These are phyloP conservation scores for Saccharomyces pastorianus DNA, from an alignment of 1,139 yeast species.

Conservation along the genomic window DNA sequence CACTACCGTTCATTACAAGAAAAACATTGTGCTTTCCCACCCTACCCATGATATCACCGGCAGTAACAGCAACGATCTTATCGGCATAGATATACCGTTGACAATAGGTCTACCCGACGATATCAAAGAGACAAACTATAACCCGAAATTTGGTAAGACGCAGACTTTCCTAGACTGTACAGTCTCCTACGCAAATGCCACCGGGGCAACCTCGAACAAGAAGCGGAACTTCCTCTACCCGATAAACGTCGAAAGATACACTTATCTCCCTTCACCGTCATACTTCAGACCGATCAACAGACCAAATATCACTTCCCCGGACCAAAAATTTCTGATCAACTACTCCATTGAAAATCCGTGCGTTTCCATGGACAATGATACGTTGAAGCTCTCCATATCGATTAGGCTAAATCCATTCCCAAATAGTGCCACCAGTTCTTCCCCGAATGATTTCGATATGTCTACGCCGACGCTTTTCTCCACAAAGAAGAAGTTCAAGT, in stretches of 20 bases:
- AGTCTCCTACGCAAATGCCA: constrained; percentile 16
- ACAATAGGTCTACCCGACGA: constrained; percentile 50
- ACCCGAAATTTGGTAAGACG: constrained; percentile 28
- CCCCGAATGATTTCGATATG: background rate
- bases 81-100: constrained; percentile 55
- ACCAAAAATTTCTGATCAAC: constrained; percentile 22
- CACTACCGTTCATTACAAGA: constrained; percentile 20
- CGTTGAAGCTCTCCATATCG: constrained; percentile 34
- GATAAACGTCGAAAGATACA: constrained; percentile 29
- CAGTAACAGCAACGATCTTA: constrained; percentile 20
- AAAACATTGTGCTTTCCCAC: constrained; percentile 32
- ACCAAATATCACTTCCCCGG: constrained; percentile 23
- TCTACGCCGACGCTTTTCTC: constrained; percentile 1
- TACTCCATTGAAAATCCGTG: constrained; percentile 27
- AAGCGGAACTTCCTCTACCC: constrained; percentile 18
- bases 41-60: background rate
- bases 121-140: constrained; percentile 38
- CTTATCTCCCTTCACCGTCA: constrained; percentile 20
- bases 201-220: background rate
- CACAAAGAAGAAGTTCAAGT: constrained; percentile 13
- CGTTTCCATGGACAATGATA: constrained; percentile 41
- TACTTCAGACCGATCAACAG: constrained; percentile 25
- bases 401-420: constrained; percentile 37
- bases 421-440: constrained; percentile 25
- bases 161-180: constrained; percentile 26